Percentiles rank a stretch among this genome's conserved stretches.
These are phyloP conservation scores for Saccharomyces hybrid DNA, from an alignment of 1,139 yeast species.

Conservation along the genomic window DNA sequence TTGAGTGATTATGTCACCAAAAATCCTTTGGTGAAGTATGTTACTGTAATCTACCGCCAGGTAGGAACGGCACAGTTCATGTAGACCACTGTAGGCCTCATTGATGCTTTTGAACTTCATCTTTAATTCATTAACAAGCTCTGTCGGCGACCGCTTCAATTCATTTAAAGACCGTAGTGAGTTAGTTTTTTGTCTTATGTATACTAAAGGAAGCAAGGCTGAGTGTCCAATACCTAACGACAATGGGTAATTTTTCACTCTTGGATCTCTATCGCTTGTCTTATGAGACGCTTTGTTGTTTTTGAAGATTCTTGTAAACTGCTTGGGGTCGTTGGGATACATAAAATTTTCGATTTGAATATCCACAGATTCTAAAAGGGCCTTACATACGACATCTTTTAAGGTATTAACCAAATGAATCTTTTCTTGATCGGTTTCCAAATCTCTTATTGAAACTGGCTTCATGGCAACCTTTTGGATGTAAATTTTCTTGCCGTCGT, in stretches of 20 bases:
- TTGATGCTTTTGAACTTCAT: background rate
- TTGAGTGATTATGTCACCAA: background rate
- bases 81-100: background rate
- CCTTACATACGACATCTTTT: slow-evolving; percentile 10
- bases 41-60: background rate
- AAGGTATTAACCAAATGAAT: slow-evolving; percentile 7
- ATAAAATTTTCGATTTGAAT: slow-evolving; percentile 20
- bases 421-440: background rate
- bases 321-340: slow-evolving; percentile 17
- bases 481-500: background rate
- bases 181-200: background rate
- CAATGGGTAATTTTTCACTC: background rate
- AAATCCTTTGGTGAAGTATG: background rate
- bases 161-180: background rate
- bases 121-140: background rate
- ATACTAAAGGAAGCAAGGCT: background rate
- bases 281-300: background rate
- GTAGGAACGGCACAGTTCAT: background rate
- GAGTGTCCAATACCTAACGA: background rate
- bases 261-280: background rate
- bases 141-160: background rate
- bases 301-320: background rate
- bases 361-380: slow-evolving; percentile 21
- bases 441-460: background rate
- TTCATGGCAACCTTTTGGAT: background rate